Conservation (phyloP, 495 filamentous ascomycete genomes). For the Hypoxylon fuscum region DNA sequence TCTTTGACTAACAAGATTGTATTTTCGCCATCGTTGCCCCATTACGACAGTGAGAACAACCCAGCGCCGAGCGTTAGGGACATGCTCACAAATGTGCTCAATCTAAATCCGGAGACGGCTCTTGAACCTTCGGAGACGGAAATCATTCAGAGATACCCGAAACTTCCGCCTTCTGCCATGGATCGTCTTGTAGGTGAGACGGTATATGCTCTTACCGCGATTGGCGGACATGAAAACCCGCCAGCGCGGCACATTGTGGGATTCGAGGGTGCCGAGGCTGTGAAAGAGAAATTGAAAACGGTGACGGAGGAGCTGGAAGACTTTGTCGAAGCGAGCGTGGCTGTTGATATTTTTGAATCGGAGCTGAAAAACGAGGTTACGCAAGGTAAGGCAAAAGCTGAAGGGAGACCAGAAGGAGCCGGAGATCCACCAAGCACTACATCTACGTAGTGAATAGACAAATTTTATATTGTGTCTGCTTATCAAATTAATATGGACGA, state of each 20-base stretch:
- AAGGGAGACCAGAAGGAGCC: slow-evolving; percentile 29
- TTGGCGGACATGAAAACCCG: slow-evolving; percentile 94
- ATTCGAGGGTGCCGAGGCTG: slow-evolving; percentile 83
- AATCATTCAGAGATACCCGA: slow-evolving; percentile 76
- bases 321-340: slow-evolving; percentile 87
- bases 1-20: slow-evolving; percentile 86
- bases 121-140: slow-evolving; percentile 57
- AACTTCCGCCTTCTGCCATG: slow-evolving; percentile 69
- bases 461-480: neutral
- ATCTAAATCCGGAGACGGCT: slow-evolving; percentile 62
- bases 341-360: slow-evolving; percentile 76
- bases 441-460: slow-evolving; percentile 10
- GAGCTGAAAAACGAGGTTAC: slow-evolving; percentile 58
- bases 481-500: neutral
- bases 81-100: slow-evolving; percentile 78
- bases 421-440: slow-evolving; percentile 21
- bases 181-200: slow-evolving; percentile 83
- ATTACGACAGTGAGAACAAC: slow-evolving; percentile 77
- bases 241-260: slow-evolving; percentile 94
- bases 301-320: slow-evolving; percentile 96
- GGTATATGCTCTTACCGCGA: slow-evolving; percentile 88
- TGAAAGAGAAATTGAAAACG: slow-evolving; percentile 96
- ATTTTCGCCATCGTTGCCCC: slow-evolving; percentile 76
- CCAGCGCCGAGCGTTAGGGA: slow-evolving; percentile 82
- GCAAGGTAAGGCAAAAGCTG: slow-evolving; percentile 44